Base-by-base conservation (phyloP, 208 protist genomes). In the Blastocrithidia nonstop region DNA sequence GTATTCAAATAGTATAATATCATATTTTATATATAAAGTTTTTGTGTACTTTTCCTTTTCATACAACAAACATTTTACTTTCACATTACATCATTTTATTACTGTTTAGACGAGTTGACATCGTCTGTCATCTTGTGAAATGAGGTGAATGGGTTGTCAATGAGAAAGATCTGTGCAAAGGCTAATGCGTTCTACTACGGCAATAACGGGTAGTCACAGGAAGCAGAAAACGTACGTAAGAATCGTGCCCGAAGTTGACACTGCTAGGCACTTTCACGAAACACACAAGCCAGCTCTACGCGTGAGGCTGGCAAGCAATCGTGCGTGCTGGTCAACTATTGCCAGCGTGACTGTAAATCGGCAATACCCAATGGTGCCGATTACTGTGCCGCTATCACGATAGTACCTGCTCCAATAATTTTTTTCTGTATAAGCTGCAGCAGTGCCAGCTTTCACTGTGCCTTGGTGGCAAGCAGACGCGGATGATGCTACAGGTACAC, bases 401-500 rank as follows among this genome's bases (percentile, higher is more conserved):
- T 65, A 9, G 71, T 79, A 4, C 81, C 71, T 0, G 67, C 52
- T 8, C 71, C 66, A 20, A 77, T 67, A 3, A 81, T 51, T n/a
- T 64, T 57, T 4, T 71, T 47, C 9, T 31, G 39, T 19, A 79
- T 50, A 4, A 86, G 47, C 2, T 43, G 42, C 17, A 29, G 27
- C 19, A 92, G 38, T 7, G 72, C 50, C 0, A 45, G 16, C 15
- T 33, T 32, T 78, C 83, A 92, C 58, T 92, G 77, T 40, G 54
- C 29, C 19, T 24, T 36, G 1, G 71, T 69, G 22, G 57, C 62
- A 11, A 92, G 57, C 6, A 44, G 57, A 20, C 52, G 17, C 6
- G 64, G 48, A 39, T 81, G 67, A 48, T 73, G 67, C 54, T 88
- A 75, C 1, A 93, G 47, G 36, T 67, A 87, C 26, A 88, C 67